A percentile compares a stretch with the other conserved stretches of the same genome.
Conservation (phyloP, 805 yeast species). For the Saccharomycopsis sp. region DNA sequence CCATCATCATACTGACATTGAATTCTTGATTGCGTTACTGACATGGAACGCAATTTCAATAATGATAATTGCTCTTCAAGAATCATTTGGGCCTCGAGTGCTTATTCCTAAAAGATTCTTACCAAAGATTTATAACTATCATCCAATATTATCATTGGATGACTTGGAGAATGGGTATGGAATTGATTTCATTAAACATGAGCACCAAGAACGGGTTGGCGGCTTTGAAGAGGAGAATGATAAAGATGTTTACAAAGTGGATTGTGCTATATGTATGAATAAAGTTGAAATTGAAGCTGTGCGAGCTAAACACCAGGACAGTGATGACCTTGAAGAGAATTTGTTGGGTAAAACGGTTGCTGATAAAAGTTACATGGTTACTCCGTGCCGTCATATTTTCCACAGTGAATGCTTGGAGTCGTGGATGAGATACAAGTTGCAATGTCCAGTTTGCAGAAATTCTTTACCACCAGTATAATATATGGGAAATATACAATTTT, state of each 20-base stretch:
- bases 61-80: slow-evolving; percentile 51
- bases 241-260: slow-evolving; percentile 43
- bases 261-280: slow-evolving; percentile 89
- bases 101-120: slow-evolving; percentile 67
- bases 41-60: slow-evolving; percentile 61
- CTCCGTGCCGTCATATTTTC: slow-evolving; percentile 89
- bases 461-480: slow-evolving; percentile 71
- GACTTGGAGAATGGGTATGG: slow-evolving; percentile 62
- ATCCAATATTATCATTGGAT: slow-evolving; percentile 50
- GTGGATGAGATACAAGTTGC: slow-evolving; percentile 91
- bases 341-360: slow-evolving; percentile 13
- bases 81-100: slow-evolving; percentile 69
- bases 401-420: slow-evolving; percentile 82
- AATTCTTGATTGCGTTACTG: slow-evolving; percentile 38
- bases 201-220: slow-evolving; percentile 24
- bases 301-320: slow-evolving; percentile 5
- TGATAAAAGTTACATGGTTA: slow-evolving; percentile 57
- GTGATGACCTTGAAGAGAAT: slow-evolving; percentile 18
- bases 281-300: slow-evolving; percentile 54
- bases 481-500: too few relatives aligned
- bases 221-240: slow-evolving; percentile 23
- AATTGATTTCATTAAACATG: slow-evolving; percentile 37
- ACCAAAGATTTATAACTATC: slow-evolving; percentile 83
- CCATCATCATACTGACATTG: slow-evolving; percentile 57
- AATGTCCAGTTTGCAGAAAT: slow-evolving; percentile 89